Percentiles rank a stretch among this genome's conserved stretches.
These are phyloP conservation scores for Eudorina sp. DNA, from an alignment of 139 green algal species.

Conservation along the genomic window DNA sequence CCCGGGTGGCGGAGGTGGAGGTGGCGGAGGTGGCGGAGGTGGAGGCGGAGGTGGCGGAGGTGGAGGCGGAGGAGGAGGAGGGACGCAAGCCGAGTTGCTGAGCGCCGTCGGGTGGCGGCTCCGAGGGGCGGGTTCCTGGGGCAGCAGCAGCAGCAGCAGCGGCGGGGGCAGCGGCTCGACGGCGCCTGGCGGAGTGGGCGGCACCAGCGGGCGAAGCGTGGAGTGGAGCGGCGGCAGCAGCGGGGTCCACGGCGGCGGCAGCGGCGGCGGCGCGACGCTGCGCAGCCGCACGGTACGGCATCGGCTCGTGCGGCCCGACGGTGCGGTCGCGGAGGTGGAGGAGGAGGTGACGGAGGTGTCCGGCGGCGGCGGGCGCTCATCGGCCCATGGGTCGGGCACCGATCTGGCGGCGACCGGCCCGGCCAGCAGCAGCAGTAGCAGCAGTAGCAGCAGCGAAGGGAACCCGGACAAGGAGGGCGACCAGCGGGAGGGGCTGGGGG, in stretches of 20 bases:
- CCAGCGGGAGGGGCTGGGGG: background rate
- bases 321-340: constrained; percentile 33
- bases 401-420: background rate
- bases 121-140: background rate
- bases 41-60: background rate
- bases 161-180: background rate
- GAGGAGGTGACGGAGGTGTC: constrained; percentile 36
- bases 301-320: constrained; percentile 17
- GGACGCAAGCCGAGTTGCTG: background rate
- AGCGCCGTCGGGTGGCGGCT: too few relatives aligned
- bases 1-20: background rate
- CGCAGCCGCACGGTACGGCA: background rate
- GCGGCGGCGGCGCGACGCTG: constrained; percentile 33
- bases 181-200: too few relatives aligned
- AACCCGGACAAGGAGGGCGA: background rate
- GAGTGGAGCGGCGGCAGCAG: background rate
- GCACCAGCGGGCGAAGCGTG: background rate
- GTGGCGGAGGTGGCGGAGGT: background rate
- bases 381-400: background rate
- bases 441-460: background rate
- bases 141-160: background rate
- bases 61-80: background rate
- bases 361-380: constrained; percentile 3
- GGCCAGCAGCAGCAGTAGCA: background rate
- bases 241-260: background rate